Conservation (phyloP, 345 rosid species). For the Raphanus raphanistrum region DNA sequence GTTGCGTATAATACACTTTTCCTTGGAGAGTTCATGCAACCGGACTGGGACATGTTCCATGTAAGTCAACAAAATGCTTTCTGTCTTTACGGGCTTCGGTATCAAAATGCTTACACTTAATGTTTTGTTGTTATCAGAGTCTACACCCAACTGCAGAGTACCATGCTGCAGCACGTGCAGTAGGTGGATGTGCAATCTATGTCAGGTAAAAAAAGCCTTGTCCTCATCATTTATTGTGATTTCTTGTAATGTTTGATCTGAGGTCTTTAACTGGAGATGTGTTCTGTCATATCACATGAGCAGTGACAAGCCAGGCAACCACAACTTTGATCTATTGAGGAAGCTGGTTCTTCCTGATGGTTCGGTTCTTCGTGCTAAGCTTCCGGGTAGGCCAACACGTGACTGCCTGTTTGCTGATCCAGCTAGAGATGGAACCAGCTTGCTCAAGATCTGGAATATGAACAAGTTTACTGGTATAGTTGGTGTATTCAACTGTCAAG, state of each 20-base stretch:
- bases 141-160: conserved; percentile 94
- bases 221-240: background rate
- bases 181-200: conserved; percentile 96
- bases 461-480: conserved; percentile 82
- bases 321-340: conserved; percentile 75
- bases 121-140: conserved; percentile 59
- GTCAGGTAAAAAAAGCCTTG: conserved; percentile 60
- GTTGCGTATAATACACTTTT: conserved; percentile 90
- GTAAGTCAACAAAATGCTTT: conserved; percentile 49
- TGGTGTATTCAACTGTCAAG: conserved; percentile 97
- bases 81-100: too few species aligned
- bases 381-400: conserved; percentile 92
- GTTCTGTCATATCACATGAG: conserved; percentile 7
- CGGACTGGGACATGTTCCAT: conserved; percentile 99
- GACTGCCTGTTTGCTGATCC: conserved; percentile 91
- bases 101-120: background rate
- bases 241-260: conserved; percentile 8
- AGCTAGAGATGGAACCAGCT: conserved; percentile 82
- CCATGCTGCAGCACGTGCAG: conserved; percentile 93
- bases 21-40: conserved; percentile 98
- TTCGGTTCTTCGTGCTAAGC: conserved; percentile 76
- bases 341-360: conserved; percentile 97
- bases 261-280: conserved; percentile 6
- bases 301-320: conserved; percentile 97
- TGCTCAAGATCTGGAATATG: conserved; percentile 92